These are phyloP conservation scores for Chloroidium sp. DNA, from an alignment of 163 green algal genomes.

Conservation along the genomic window DNA sequence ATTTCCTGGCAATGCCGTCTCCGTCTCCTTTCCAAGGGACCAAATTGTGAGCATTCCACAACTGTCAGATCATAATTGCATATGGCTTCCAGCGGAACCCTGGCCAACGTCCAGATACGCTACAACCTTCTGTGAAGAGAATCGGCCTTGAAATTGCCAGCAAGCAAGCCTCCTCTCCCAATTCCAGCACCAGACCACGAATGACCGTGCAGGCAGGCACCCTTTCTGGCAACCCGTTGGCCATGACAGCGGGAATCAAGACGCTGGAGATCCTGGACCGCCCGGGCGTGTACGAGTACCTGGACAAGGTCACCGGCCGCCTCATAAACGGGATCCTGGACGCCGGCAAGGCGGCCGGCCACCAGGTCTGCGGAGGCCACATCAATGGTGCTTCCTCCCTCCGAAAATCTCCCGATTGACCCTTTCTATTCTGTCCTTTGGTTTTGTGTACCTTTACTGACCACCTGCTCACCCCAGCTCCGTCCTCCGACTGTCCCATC, in stretches of 20 bases:
- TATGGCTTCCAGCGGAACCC: too few species aligned
- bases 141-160: too few species aligned
- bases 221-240: conserved; percentile 94
- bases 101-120: too few species aligned
- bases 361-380: conserved; percentile 77
- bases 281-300: conserved; percentile 88
- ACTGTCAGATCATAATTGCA: too few species aligned
- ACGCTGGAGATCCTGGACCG: conserved; percentile 93
- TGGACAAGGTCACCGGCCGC: conserved; percentile 69
- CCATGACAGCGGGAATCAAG: conserved; percentile 97
- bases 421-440: neutral
- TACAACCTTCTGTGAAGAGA: too few species aligned
- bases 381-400: conserved; percentile 56
- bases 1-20: too few species aligned
- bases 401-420: too few species aligned
- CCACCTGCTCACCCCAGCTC: too few species aligned
- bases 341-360: conserved; percentile 72
- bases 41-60: too few species aligned
- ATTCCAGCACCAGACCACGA: neutral
- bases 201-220: conserved; percentile 64
- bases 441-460: neutral
- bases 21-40: too few species aligned
- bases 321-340: conserved; percentile 88
- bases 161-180: neutral
- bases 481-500: too few species aligned